These are phyloP conservation scores for Penicillium macrosclerotiorum DNA, from an alignment of 495 filamentous ascomycete species.

Conservation along the genomic window DNA sequence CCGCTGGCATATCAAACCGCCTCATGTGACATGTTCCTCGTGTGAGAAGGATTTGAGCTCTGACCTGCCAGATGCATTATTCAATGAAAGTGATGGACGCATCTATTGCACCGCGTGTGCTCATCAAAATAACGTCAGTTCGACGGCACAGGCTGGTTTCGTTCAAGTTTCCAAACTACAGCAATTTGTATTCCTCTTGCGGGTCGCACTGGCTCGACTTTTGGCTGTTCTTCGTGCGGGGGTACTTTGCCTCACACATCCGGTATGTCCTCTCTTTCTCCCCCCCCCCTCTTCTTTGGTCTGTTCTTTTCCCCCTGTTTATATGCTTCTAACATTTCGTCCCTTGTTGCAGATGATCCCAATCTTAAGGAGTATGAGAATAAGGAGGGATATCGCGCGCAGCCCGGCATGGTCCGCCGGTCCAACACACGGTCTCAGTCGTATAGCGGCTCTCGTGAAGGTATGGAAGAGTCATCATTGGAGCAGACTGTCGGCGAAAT, in stretches of 20 bases:
- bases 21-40: slow-evolving; percentile 71
- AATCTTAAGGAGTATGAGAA: slow-evolving; percentile 66
- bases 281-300: too few species aligned
- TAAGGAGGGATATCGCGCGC: slow-evolving; percentile 57
- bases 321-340: slow-evolving; percentile 13
- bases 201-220: slow-evolving; percentile 86
- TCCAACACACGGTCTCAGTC: slow-evolving; percentile 72
- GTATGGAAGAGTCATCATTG: slow-evolving; percentile 70
- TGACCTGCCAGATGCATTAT: slow-evolving; percentile 60
- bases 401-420: slow-evolving; percentile 47
- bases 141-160: slow-evolving; percentile 55
- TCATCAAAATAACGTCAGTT: slow-evolving; percentile 36
- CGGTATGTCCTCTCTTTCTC: slow-evolving; percentile 49
- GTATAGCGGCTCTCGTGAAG: slow-evolving; percentile 56
- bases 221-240: slow-evolving; percentile 80
- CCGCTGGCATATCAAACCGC: slow-evolving; percentile 72
- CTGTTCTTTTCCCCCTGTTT: too few species aligned
- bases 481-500: slow-evolving; percentile 97
- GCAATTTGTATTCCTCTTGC: slow-evolving; percentile 90
- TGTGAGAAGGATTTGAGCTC: slow-evolving; percentile 72
- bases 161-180: slow-evolving; percentile 73
- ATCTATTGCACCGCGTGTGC: slow-evolving; percentile 71
- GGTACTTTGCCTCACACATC: slow-evolving; percentile 75
- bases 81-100: slow-evolving; percentile 61
- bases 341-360: slow-evolving; percentile 61